Evolutionary conservation across 129 eudicot species (phyloP).

Genomic region (Chrysanthemum seticuspe): DNA sequence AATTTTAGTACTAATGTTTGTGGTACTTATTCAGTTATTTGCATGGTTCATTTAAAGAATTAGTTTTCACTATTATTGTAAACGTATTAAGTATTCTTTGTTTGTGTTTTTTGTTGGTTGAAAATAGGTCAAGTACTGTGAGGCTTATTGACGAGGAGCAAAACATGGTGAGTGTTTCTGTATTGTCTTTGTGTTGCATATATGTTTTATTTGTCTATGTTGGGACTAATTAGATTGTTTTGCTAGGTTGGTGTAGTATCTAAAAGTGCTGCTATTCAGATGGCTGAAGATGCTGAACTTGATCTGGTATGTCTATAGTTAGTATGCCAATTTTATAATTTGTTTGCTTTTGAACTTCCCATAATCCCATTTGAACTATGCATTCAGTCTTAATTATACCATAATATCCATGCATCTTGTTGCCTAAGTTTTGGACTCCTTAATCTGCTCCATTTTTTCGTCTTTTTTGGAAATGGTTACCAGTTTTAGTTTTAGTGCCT

Average conservation of each 20-base stretch:
- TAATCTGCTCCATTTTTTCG: too few relatives aligned
- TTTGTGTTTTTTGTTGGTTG: conserved; percentile 25
- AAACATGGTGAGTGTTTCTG: conserved; percentile 64
- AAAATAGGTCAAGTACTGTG: conserved; percentile 69
- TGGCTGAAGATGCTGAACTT: conserved; percentile 88
- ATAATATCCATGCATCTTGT: not conserved
- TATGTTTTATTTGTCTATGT: not conserved
- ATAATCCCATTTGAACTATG: not conserved
- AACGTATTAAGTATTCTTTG: not conserved
- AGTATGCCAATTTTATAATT: not conserved
- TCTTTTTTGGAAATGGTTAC: not conserved
- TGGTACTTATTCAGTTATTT: conserved; percentile 2
- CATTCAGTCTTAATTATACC: not conserved
- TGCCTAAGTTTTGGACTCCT: not conserved
- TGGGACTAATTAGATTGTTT: conserved; percentile 16
- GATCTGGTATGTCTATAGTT: conserved; percentile 60
- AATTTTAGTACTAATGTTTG: not conserved
- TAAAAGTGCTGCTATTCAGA: conserved; percentile 68
- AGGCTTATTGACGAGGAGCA: conserved; percentile 85
- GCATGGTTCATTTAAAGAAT: not conserved
- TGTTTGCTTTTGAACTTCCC: not conserved
- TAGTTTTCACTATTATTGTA: not conserved
- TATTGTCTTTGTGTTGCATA: not conserved
- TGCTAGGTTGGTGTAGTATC: conserved; percentile 80
- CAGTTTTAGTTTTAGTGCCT: not conserved